Evolutionary conservation across 352 stramenopile genomes (phyloP).

Genomic region (Globisporangium canariense): DNA sequence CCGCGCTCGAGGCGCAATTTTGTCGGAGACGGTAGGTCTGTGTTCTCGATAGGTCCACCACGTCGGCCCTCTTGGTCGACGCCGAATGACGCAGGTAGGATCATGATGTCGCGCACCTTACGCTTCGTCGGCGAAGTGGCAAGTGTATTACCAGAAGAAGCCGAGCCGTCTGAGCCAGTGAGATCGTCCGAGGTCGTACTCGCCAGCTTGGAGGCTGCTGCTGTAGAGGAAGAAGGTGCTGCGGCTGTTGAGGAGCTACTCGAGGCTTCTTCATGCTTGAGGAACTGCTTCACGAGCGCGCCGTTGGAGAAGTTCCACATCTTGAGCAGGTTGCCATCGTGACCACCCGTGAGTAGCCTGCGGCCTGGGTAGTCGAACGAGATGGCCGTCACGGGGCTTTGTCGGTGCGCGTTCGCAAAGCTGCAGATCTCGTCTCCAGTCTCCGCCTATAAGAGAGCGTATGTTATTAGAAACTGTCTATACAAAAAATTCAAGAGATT

Average conservation of each 20-base stretch:
- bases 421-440: constrained; percentile 81
- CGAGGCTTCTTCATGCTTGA: constrained; percentile 46
- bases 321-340: constrained; percentile 75
- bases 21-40: constrained; percentile 53
- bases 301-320: constrained; percentile 92
- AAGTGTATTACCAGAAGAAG: background rate
- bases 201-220: constrained; percentile 6
- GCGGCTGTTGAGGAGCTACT: background rate
- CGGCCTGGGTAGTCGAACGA: constrained; percentile 78
- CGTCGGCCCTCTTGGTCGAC: constrained; percentile 52
- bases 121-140: constrained; percentile 22
- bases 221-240: constrained; percentile 15
- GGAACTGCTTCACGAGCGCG: constrained; percentile 77
- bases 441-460: constrained; percentile 30
- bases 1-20: constrained; percentile 23
- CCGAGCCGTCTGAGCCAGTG: background rate
- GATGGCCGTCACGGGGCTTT: constrained; percentile 75
- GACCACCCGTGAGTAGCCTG: constrained; percentile 73
- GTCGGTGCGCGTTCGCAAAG: constrained; percentile 64
- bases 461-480: too few relatives aligned
- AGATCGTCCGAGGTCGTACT: constrained; percentile 1
- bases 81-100: constrained; percentile 55
- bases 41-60: constrained; percentile 32
- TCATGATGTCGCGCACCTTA: constrained; percentile 61
- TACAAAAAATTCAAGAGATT: background rate